Evolutionary conservation across 129 eudicot genomes (phyloP).

Genomic region (Flaveria bidentis): DNA sequence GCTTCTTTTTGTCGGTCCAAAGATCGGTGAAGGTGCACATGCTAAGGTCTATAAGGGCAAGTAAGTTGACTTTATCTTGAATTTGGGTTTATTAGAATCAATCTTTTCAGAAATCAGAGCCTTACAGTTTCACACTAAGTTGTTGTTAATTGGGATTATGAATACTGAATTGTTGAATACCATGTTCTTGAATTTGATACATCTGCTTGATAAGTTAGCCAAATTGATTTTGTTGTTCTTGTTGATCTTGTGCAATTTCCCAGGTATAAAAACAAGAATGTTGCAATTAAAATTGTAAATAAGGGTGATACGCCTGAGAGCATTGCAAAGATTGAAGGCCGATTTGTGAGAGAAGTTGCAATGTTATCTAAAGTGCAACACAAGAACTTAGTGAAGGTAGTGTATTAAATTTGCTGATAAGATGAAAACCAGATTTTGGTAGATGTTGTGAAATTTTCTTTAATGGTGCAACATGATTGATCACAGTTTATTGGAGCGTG

Average conservation of each 20-base stretch:
- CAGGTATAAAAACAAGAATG: slow-evolving; percentile 86
- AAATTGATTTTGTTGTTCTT: slow-evolving; percentile 15
- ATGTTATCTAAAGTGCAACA: slow-evolving; percentile 92
- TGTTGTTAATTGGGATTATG: neutral
- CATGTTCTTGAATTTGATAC: slow-evolving; percentile 19
- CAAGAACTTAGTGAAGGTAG: slow-evolving; percentile 91
- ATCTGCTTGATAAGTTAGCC: slow-evolving; percentile 1
- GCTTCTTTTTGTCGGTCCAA: slow-evolving; percentile 90
- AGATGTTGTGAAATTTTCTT: neutral
- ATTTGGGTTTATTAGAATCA: neutral
- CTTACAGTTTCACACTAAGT: neutral
- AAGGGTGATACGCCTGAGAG: slow-evolving; percentile 88
- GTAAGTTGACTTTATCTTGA: slow-evolving; percentile 55
- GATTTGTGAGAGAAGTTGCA: slow-evolving; percentile 86
- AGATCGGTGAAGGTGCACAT: slow-evolving; percentile 99
- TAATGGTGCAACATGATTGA: slow-evolving; percentile 4
- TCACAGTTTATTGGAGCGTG: slow-evolving; percentile 90
- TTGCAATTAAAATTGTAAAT: slow-evolving; percentile 78
- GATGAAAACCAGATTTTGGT: neutral
- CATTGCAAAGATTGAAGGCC: slow-evolving; percentile 66
- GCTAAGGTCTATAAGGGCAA: slow-evolving; percentile 98
- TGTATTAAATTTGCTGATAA: neutral
- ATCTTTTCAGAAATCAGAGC: neutral
- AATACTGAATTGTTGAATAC: neutral
- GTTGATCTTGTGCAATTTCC: slow-evolving; percentile 26